Evolutionary conservation across 306 rosid genomes (phyloP).

Genomic region (Dryas alaskensis): DNA sequence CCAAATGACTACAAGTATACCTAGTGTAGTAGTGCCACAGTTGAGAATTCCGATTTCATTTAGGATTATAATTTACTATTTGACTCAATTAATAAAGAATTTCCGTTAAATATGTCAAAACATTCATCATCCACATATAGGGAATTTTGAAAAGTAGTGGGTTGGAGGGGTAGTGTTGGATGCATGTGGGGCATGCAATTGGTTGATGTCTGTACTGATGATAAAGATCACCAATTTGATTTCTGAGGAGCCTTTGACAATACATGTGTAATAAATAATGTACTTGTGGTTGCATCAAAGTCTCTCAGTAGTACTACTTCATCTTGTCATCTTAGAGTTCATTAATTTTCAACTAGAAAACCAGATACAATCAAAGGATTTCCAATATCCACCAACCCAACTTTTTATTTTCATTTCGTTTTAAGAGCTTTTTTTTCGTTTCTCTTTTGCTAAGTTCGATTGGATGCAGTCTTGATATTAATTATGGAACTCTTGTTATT

Average conservation of each 20-base stretch:
- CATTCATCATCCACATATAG: too few species aligned
- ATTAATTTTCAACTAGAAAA: not conserved
- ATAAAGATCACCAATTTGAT: slow-evolving; percentile 1
- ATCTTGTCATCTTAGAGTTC: not conserved
- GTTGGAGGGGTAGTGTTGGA: not conserved
- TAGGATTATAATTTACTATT: too few species aligned
- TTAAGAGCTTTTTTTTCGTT: too few species aligned
- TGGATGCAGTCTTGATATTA: too few species aligned
- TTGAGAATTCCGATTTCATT: too few species aligned
- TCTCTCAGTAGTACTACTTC: not conserved
- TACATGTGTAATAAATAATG: not conserved
- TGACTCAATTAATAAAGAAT: too few species aligned
- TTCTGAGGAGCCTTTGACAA: not conserved
- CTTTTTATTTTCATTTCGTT: too few species aligned
- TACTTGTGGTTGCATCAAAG: not conserved
- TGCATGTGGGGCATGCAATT: not conserved
- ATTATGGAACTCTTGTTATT: too few species aligned
- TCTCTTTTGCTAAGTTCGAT: too few species aligned
- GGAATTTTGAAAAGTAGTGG: not conserved
- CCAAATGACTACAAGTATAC: too few species aligned
- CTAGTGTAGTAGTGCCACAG: too few species aligned
- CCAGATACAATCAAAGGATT: not conserved
- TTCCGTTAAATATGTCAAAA: too few species aligned
- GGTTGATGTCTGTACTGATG: not conserved
- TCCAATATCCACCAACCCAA: not conserved